Conservation (phyloP, 2,329 filamentous ascomycete genomes). For the Xylaria multiplex region DNA sequence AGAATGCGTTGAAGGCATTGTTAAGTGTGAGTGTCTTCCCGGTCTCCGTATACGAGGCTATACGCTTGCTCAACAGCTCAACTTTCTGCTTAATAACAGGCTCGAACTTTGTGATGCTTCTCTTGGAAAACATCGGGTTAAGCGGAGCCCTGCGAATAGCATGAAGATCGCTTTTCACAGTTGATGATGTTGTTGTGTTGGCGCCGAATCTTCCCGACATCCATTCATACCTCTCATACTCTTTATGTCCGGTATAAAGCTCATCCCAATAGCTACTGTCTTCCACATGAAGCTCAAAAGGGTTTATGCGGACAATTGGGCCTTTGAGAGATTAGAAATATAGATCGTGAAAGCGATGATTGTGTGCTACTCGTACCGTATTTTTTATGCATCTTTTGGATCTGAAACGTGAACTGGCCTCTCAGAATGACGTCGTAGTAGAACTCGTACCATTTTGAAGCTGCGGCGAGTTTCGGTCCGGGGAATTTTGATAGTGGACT, state of each 20-base stretch:
- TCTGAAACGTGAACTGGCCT: conserved; percentile 17
- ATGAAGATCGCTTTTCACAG: conserved; percentile 22
- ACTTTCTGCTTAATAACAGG: conserved; percentile 26
- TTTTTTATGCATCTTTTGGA: conserved; percentile 21
- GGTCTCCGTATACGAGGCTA: conserved; percentile 16
- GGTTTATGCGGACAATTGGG: conserved; percentile 27
- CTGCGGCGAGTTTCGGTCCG: conserved; percentile 12
- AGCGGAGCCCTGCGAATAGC: conserved; percentile 27
- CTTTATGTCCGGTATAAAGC: conserved; percentile 25
- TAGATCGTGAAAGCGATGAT: not conserved
- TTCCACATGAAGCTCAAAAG: conserved; percentile 21
- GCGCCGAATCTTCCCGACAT: conserved; percentile 28
- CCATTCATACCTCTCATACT: conserved; percentile 28
- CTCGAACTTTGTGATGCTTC: conserved; percentile 27
- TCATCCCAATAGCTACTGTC: conserved; percentile 26
- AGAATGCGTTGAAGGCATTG: conserved; percentile 28
- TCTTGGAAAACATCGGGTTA: conserved; percentile 26
- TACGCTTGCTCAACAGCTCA: conserved; percentile 23
- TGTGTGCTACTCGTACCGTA: conserved; percentile 13
- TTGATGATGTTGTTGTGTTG: conserved; percentile 26
- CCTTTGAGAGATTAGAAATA: conserved; percentile 4
- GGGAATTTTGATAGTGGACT: conserved; percentile 12
- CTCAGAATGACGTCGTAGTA: conserved; percentile 9
- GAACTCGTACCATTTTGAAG: conserved; percentile 21
- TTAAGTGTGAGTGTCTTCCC: conserved; percentile 8